Percentiles rank a stretch among this genome's conserved stretches.
These are phyloP conservation scores for Aethionema arabicum DNA, from an alignment of 345 rosid species.

Conservation along the genomic window DNA sequence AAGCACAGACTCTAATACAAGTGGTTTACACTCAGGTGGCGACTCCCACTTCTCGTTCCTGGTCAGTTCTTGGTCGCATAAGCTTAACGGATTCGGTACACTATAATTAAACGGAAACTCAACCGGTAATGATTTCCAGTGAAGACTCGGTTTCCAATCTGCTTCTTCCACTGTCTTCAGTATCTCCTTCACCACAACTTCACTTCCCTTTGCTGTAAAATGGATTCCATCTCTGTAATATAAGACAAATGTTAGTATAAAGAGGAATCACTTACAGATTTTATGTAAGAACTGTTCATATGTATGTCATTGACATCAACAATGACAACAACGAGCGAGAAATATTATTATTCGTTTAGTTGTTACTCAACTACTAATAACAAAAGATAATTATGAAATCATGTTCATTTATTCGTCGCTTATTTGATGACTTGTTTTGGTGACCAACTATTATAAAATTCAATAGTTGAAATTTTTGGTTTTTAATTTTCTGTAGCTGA, in stretches of 20 bases:
- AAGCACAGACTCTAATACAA: constrained; percentile 5
- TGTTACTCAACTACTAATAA: too few relatives aligned
- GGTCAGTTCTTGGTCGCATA: constrained; percentile 24
- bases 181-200: constrained; percentile 62
- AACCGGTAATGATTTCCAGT: constrained; percentile 50
- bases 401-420: too few relatives aligned
- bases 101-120: constrained; percentile 55
- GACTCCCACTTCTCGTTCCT: constrained; percentile 23
- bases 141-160: constrained; percentile 71
- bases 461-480: too few relatives aligned
- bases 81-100: constrained; percentile 15
- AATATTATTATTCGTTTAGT: too few relatives aligned
- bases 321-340: too few relatives aligned
- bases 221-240: constrained; percentile 72
- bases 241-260: constrained; percentile 1
- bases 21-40: constrained; percentile 26
- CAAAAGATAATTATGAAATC: too few relatives aligned
- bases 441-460: too few relatives aligned
- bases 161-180: constrained; percentile 55
- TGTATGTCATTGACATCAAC: too few relatives aligned
- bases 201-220: constrained; percentile 60
- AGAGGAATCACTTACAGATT: not conserved
- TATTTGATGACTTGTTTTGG: too few relatives aligned
- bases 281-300: not conserved
- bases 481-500: too few relatives aligned